Evolutionary conservation across 139 green algal genomes (phyloP).

Genomic region (Asterochloris sp.): DNA sequence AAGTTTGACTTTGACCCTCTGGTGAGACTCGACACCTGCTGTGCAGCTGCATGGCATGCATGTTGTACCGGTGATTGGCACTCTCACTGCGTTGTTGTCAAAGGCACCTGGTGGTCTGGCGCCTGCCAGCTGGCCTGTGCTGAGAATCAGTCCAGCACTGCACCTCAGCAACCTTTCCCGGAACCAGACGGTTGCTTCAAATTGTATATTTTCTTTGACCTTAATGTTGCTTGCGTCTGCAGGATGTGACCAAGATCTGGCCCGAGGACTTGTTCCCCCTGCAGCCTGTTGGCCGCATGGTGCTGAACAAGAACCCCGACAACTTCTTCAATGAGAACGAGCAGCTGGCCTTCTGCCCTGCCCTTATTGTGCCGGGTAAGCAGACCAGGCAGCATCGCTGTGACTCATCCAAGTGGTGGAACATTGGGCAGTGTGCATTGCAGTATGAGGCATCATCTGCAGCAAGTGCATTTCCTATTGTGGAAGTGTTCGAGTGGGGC

Average conservation of each 20-base stretch:
- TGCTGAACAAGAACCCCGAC: conserved; percentile 82
- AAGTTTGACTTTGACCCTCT: conserved; percentile 80
- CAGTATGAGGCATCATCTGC: background rate
- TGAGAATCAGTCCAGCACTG: too few relatives aligned
- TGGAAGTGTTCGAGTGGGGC: too few relatives aligned
- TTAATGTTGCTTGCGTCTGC: too few relatives aligned
- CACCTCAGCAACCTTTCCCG: too few relatives aligned
- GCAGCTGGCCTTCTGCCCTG: conserved; percentile 80
- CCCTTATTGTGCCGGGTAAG: conserved; percentile 64
- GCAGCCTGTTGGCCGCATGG: conserved; percentile 73
- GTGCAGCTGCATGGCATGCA: too few relatives aligned
- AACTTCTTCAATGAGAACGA: conserved; percentile 92
- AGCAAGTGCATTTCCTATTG: background rate
- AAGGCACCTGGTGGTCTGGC: too few relatives aligned
- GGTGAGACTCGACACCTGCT: background rate
- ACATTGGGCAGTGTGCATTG: background rate
- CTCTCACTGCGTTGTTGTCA: too few relatives aligned
- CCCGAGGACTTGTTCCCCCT: conserved; percentile 79
- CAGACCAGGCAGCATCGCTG: background rate
- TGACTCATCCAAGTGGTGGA: background rate
- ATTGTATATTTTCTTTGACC: too few relatives aligned
- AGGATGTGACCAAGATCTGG: conserved; percentile 83
- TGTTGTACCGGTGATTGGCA: too few relatives aligned
- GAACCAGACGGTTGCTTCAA: too few relatives aligned
- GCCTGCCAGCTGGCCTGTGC: too few relatives aligned